These are phyloP conservation scores for Pezicula neosporulosa DNA, from an alignment of 2,329 filamentous ascomycete genomes.

Conservation along the genomic window DNA sequence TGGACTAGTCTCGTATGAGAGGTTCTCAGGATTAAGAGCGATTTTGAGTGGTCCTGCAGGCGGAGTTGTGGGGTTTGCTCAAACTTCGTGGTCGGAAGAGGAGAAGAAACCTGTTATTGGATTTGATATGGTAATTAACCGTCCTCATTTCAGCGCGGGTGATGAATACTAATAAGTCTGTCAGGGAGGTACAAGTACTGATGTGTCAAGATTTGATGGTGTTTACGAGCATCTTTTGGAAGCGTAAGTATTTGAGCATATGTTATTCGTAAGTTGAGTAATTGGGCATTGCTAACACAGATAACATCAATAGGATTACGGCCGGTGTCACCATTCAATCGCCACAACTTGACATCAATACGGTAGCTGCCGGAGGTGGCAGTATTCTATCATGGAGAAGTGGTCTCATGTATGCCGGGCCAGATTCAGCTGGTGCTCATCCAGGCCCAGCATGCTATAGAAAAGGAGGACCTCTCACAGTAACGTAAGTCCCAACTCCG, in stretches of 20 bases:
- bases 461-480: slow-evolving; percentile 82
- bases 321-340: slow-evolving; percentile 90
- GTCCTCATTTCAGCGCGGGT: too few relatives aligned
- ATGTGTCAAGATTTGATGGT: slow-evolving; percentile 85
- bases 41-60: slow-evolving; percentile 87
- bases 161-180: too few relatives aligned
- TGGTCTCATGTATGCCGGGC: slow-evolving; percentile 85
- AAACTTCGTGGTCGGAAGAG: slow-evolving; percentile 81
- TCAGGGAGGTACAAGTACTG: slow-evolving; percentile 78
- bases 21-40: slow-evolving; percentile 79
- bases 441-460: slow-evolving; percentile 89
- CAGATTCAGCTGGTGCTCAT: slow-evolving; percentile 84
- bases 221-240: slow-evolving; percentile 92
- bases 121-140: slow-evolving; percentile 69
- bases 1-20: slow-evolving; percentile 67
- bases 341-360: slow-evolving; percentile 91
- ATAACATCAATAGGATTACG: slow-evolving; percentile 60
- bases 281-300: too few relatives aligned
- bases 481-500: slow-evolving; percentile 47
- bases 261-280: too few relatives aligned
- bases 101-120: slow-evolving; percentile 86
- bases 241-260: slow-evolving; percentile 4
- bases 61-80: slow-evolving; percentile 90
- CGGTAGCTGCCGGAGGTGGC: slow-evolving; percentile 86
- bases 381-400: slow-evolving; percentile 84